Conservation (phyloP, 164 flowering plant species). For the Taxillus chinensis region DNA sequence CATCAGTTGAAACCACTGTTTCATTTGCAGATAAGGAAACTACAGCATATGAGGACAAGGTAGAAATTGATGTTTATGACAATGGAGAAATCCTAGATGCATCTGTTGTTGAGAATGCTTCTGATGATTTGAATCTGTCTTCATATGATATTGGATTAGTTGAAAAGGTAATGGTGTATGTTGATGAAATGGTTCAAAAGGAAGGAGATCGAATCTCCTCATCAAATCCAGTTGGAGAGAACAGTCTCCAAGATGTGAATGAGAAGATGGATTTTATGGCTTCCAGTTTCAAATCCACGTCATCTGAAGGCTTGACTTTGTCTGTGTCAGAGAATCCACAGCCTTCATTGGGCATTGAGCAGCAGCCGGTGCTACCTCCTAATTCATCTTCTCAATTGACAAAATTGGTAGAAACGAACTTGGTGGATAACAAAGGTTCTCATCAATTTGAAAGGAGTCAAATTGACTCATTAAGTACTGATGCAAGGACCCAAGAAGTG, state of each 20-base stretch:
- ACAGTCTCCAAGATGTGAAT: neutral
- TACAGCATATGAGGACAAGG: constrained; percentile 10
- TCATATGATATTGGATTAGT: constrained; percentile 15
- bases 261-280: neutral
- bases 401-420: too few relatives aligned
- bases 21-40: constrained; percentile 12
- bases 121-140: constrained; percentile 9
- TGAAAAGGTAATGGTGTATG: constrained; percentile 10
- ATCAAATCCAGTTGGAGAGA: constrained; percentile 10
- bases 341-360: constrained; percentile 6
- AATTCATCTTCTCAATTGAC: too few relatives aligned
- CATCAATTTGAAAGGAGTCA: constrained; percentile 7
- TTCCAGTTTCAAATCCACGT: neutral
- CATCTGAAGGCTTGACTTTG: neutral
- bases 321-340: constrained; percentile 6
- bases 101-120: constrained; percentile 11
- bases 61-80: constrained; percentile 9
- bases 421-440: constrained; percentile 4
- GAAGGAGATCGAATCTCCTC: constrained; percentile 9
- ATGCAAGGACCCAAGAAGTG: constrained; percentile 7
- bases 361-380: neutral
- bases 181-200: constrained; percentile 3
- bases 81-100: constrained; percentile 11
- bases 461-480: constrained; percentile 5
- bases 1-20: constrained; percentile 12